Conservation (phyloP, 2,329 filamentous ascomycete species). For the Hymenoscyphus repandus region DNA sequence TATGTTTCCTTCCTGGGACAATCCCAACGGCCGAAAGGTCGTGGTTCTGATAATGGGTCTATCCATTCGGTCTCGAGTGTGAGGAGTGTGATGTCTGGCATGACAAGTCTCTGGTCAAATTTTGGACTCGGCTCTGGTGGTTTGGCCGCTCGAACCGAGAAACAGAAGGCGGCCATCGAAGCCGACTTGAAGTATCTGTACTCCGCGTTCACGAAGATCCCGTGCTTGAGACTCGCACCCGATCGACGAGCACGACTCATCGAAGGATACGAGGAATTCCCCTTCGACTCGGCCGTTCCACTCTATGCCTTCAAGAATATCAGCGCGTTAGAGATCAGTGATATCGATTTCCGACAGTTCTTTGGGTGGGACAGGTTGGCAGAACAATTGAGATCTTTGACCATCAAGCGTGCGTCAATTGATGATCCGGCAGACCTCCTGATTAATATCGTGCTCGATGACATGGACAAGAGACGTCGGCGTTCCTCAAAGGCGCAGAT, state of each 20-base stretch:
- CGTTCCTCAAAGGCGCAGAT: conserved; percentile 81
- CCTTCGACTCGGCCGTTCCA: conserved; percentile 94
- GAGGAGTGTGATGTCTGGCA: conserved; percentile 93
- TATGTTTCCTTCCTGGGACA: conserved; percentile 94
- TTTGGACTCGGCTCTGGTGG: conserved; percentile 78
- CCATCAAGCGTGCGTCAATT: conserved; percentile 78
- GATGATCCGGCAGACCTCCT: conserved; percentile 88
- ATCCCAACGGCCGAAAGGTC: conserved; percentile 72
- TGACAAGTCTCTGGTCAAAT: conserved; percentile 88
- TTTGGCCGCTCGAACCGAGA: conserved; percentile 76
- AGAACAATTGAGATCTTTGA: conserved; percentile 85
- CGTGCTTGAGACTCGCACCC: conserved; percentile 82
- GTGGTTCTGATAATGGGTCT: conserved; percentile 78
- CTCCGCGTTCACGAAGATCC: conserved; percentile 97
- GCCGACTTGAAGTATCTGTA: conserved; percentile 93
- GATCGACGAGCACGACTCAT: conserved; percentile 90
- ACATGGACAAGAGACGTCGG: conserved; percentile 86
- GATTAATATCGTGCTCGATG: conserved; percentile 89
- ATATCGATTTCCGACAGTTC: conserved; percentile 94
- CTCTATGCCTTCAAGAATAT: conserved; percentile 97
- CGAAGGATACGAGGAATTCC: conserved; percentile 92
- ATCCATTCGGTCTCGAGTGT: conserved; percentile 96
- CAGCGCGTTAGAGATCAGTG: conserved; percentile 86
- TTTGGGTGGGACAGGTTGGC: conserved; percentile 94
- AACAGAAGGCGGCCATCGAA: conserved; percentile 79